Conservation (phyloP, 2,329 filamentous ascomycete species). For the Fusarium sp. region DNA sequence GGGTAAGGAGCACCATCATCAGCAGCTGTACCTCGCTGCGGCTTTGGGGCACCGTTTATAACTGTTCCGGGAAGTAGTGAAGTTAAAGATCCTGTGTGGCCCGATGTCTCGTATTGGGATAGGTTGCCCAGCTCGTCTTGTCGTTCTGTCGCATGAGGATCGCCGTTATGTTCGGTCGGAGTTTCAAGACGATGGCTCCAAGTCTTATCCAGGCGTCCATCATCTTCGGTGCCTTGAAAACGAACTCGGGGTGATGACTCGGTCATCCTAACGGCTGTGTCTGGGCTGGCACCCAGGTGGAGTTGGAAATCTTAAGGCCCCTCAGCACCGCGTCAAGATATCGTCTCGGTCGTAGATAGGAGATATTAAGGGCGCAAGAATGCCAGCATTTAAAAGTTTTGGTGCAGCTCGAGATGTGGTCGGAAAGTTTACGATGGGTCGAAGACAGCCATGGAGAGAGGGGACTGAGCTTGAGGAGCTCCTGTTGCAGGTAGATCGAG, state of each 20-base stretch:
- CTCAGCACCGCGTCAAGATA: slow-evolving; percentile 34
- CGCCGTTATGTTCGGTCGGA: slow-evolving; percentile 48
- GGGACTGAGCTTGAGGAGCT: slow-evolving; percentile 43
- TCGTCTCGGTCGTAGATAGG: slow-evolving; percentile 22
- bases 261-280: slow-evolving; percentile 48
- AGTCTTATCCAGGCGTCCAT: slow-evolving; percentile 56
- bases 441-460: slow-evolving; percentile 42
- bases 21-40: slow-evolving; percentile 53
- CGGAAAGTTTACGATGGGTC: slow-evolving; percentile 37
- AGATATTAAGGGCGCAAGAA: slow-evolving; percentile 5
- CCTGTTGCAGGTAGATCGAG: slow-evolving; percentile 42
- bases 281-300: slow-evolving; percentile 31
- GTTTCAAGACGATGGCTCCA: slow-evolving; percentile 53
- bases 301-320: slow-evolving; percentile 36
- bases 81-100: slow-evolving; percentile 56
- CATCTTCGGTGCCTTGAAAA: slow-evolving; percentile 64
- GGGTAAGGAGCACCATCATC: slow-evolving; percentile 46
- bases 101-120: slow-evolving; percentile 57
- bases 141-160: slow-evolving; percentile 60
- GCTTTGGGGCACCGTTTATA: slow-evolving; percentile 57
- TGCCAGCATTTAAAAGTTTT: slow-evolving; percentile 21
- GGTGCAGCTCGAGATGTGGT: slow-evolving; percentile 31
- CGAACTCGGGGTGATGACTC: slow-evolving; percentile 68
- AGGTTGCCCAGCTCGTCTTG: slow-evolving; percentile 62
- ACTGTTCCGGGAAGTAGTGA: slow-evolving; percentile 56